phyloP scores from a whole-genome alignment of 2,329 filamentous ascomycete species.

The Colletotrichum lindemuthianum region DNA sequence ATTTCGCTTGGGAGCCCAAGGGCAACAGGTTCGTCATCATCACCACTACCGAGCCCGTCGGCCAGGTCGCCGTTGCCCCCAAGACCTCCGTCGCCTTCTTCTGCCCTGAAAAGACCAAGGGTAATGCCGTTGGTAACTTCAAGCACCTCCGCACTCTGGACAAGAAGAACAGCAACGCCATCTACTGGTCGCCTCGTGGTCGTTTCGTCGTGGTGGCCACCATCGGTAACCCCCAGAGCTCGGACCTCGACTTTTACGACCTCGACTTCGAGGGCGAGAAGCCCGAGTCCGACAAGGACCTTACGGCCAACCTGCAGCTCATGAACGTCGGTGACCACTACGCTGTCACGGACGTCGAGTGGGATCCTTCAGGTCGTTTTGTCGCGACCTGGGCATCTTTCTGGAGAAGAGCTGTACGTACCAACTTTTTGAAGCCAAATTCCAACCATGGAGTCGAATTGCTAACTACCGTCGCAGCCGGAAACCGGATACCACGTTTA shows the following conservation, averaged over 20 bases:
- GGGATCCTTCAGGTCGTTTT: conserved; percentile 96
- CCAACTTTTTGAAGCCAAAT: neutral
- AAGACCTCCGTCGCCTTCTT: conserved; percentile 98
- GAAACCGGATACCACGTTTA: conserved; percentile 99
- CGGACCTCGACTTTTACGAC: conserved; percentile 97
- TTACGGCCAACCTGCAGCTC: conserved; percentile 92
- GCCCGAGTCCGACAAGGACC: conserved; percentile 89
- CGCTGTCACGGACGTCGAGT: conserved; percentile 96
- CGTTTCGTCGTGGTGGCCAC: conserved; percentile 95
- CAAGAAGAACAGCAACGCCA: conserved; percentile 99
- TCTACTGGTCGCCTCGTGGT: conserved; percentile 98
- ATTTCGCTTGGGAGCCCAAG: conserved; percentile 99
- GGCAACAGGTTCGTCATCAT: conserved; percentile 97
- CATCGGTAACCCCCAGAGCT: conserved; percentile 90
- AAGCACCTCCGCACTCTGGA: conserved; percentile 94
- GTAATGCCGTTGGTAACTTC: conserved; percentile 84
- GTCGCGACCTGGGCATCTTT: conserved; percentile 92
- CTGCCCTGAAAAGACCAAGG: conserved; percentile 95
- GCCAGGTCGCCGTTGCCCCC: conserved; percentile 82
- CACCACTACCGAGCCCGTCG: conserved; percentile 86
- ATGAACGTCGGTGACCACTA: conserved; percentile 97
- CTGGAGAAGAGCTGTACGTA: conserved; percentile 92
- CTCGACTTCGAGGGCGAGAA: conserved; percentile 98
- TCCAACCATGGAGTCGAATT: conserved; percentile 24
- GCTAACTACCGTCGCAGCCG: conserved; percentile 69